A percentile compares a stretch with the other conserved stretches of the same genome.
These are phyloP conservation scores for Penicillium hordei DNA, from an alignment of 2,329 filamentous ascomycete species.

Conservation along the genomic window DNA sequence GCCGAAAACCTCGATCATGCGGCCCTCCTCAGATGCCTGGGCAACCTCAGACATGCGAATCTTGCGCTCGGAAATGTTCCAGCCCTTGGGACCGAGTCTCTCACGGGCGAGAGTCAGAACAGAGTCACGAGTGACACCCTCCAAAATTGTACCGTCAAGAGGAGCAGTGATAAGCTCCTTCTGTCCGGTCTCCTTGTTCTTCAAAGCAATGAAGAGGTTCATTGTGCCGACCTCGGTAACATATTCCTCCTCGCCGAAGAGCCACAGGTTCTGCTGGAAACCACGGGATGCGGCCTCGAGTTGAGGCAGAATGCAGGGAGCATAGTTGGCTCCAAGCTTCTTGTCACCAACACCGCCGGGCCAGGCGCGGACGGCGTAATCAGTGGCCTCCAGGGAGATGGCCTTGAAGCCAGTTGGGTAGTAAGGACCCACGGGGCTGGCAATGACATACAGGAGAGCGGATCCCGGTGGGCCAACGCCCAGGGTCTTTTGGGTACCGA, in stretches of 20 bases:
- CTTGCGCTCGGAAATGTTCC: slow-evolving; percentile 85
- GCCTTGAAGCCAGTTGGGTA: slow-evolving; percentile 99
- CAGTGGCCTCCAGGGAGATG: slow-evolving; percentile 88
- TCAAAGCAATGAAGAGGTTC: slow-evolving; percentile 91
- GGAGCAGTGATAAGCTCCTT: slow-evolving; percentile 94
- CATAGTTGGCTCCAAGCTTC: slow-evolving; percentile 98
- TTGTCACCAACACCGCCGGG: slow-evolving; percentile 96
- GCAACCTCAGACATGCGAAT: slow-evolving; percentile 85
- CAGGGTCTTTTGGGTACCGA: slow-evolving; percentile 91
- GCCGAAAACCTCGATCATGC: slow-evolving; percentile 90
- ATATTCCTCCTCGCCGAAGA: slow-evolving; percentile 93
- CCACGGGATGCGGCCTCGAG: slow-evolving; percentile 85
- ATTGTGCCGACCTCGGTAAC: slow-evolving; percentile 98
- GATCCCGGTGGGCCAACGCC: slow-evolving; percentile 90
- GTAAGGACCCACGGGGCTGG: slow-evolving; percentile 94
- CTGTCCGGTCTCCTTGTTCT: slow-evolving; percentile 81
- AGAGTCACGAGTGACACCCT: slow-evolving; percentile 91
- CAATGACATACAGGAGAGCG: slow-evolving; percentile 90
- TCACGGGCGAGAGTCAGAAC: slow-evolving; percentile 84
- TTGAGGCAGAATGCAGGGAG: slow-evolving; percentile 97
- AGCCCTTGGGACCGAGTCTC: slow-evolving; percentile 78
- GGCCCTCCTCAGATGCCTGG: slow-evolving; percentile 77
- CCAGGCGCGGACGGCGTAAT: slow-evolving; percentile 96
- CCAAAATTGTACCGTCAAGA: slow-evolving; percentile 92
- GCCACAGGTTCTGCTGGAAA: slow-evolving; percentile 97